phyloP scores from a whole-genome alignment of 2,329 filamentous ascomycete genomes.

The Lizonia empirigonia region DNA sequence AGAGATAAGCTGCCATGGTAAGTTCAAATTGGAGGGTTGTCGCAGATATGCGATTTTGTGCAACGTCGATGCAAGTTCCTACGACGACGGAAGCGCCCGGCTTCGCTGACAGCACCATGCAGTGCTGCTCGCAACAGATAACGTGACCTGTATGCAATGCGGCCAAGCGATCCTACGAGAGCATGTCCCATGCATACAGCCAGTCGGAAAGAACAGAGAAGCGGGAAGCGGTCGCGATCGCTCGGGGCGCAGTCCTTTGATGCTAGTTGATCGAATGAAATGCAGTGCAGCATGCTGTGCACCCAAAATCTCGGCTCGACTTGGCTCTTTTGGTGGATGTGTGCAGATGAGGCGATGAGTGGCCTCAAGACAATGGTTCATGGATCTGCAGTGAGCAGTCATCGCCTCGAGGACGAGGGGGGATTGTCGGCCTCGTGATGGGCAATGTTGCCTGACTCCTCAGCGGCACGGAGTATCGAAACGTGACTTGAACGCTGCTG shows the following conservation, averaged over 20 bases:
- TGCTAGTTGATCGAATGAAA: constrained; percentile 24
- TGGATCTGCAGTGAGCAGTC: constrained; percentile 8
- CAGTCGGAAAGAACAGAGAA: constrained; percentile 38
- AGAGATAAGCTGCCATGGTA: background rate
- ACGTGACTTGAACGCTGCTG: constrained; percentile 14
- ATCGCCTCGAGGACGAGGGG: background rate
- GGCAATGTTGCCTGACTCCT: constrained; percentile 7
- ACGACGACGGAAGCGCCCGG: constrained; percentile 15
- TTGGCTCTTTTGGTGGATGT: constrained; percentile 27
- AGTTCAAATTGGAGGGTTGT: background rate
- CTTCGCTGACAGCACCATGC: constrained; percentile 8
- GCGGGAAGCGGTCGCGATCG: constrained; percentile 31
- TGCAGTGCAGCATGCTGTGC: constrained; percentile 28
- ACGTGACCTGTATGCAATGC: constrained; percentile 42
- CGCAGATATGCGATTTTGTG: constrained; percentile 7
- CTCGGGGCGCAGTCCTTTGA: constrained; percentile 22
- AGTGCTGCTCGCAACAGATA: constrained; percentile 19
- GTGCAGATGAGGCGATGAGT: constrained; percentile 22
- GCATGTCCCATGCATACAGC: constrained; percentile 23
- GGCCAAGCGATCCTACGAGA: constrained; percentile 37
- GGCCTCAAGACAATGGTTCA: constrained; percentile 1
- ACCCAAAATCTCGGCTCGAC: constrained; percentile 23
- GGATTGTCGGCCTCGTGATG: background rate
- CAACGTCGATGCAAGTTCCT: constrained; percentile 9
- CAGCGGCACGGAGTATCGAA: constrained; percentile 2